Percentiles rank a stretch among this genome's conserved stretches.
phyloP scores from a whole-genome alignment of 2,329 filamentous ascomycete species.

The Ascosphaera acerosa region DNA sequence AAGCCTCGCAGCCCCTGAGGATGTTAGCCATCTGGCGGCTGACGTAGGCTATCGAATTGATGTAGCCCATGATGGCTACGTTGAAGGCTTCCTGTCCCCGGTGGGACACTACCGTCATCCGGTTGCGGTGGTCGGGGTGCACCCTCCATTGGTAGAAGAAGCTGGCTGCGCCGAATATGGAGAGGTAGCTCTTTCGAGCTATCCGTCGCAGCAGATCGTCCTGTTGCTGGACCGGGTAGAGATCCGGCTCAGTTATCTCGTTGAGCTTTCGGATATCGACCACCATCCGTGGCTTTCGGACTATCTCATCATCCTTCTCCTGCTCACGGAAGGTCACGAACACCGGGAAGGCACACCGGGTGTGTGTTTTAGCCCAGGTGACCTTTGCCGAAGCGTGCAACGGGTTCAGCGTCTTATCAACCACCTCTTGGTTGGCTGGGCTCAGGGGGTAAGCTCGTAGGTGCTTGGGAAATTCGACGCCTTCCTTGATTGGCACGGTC shows the following conservation, averaged over 20 bases:
- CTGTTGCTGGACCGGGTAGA: conserved; percentile 2
- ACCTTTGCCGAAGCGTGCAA: neutral
- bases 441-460: neutral
- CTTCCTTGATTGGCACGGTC: neutral
- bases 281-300: neutral
- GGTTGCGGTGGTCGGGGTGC: conserved; percentile 1
- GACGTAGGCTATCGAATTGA: conserved; percentile 2
- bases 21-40: neutral
- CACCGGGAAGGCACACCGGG: conserved; percentile 1
- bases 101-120: conserved; percentile 1
- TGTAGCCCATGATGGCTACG: conserved; percentile 2
- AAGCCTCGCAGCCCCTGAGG: neutral
- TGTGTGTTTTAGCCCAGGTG: conserved; percentile 1
- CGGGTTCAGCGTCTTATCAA: conserved; percentile 2
- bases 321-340: neutral
- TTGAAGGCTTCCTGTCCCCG: conserved; percentile 2
- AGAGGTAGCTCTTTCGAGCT: neutral
- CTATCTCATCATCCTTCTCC: neutral
- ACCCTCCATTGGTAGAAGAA: conserved; percentile 3
- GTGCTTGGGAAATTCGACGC: neutral
- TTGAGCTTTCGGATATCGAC: conserved; percentile 2
- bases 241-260: neutral
- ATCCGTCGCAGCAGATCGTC: conserved; percentile 1
- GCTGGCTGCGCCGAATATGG: conserved; percentile 1
- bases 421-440: neutral